phyloP scores from a whole-genome alignment of 805 yeast genomes.

The Candida adriatica region DNA sequence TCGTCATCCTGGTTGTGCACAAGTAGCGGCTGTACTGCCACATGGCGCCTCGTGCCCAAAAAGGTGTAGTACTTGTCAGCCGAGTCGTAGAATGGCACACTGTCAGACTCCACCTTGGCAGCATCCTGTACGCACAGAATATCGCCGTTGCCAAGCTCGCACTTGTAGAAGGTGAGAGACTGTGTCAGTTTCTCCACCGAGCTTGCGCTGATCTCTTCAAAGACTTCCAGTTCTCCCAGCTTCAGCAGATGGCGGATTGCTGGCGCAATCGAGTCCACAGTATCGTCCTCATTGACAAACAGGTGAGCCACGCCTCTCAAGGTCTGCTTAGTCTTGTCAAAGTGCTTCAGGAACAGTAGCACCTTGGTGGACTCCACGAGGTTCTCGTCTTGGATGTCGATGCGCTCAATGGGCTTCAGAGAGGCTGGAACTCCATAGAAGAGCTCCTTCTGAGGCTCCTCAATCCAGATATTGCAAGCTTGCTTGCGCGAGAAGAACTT shows the following conservation, averaged over 20 bases:
- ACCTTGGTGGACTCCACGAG: slow-evolving; percentile 22
- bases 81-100: slow-evolving; percentile 27
- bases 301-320: slow-evolving; percentile 64
- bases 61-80: slow-evolving; percentile 45
- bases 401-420: slow-evolving; percentile 4
- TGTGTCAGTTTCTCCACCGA: slow-evolving; percentile 37
- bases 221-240: slow-evolving; percentile 32
- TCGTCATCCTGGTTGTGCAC: slow-evolving; percentile 42
- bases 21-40: slow-evolving; percentile 40
- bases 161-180: slow-evolving; percentile 39
- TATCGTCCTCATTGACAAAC: slow-evolving; percentile 41
- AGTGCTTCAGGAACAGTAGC: slow-evolving; percentile 53
- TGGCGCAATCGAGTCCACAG: slow-evolving; percentile 34
- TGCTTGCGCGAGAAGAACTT: slow-evolving; percentile 39
- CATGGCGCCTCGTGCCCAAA: slow-evolving; percentile 53
- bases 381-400: slow-evolving; percentile 13
- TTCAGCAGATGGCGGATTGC: slow-evolving; percentile 36
- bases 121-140: slow-evolving; percentile 33
- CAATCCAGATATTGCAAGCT: slow-evolving; percentile 56
- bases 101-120: slow-evolving; percentile 19
- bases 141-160: slow-evolving; percentile 65
- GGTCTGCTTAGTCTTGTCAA: slow-evolving; percentile 47
- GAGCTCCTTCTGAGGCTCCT: slow-evolving; percentile 37
- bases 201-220: slow-evolving; percentile 57
- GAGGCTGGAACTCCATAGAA: slow-evolving; percentile 5